Base-by-base conservation (phyloP, 2,329 filamentous ascomycete species). In the Colletotrichum lindemuthianum region DNA sequence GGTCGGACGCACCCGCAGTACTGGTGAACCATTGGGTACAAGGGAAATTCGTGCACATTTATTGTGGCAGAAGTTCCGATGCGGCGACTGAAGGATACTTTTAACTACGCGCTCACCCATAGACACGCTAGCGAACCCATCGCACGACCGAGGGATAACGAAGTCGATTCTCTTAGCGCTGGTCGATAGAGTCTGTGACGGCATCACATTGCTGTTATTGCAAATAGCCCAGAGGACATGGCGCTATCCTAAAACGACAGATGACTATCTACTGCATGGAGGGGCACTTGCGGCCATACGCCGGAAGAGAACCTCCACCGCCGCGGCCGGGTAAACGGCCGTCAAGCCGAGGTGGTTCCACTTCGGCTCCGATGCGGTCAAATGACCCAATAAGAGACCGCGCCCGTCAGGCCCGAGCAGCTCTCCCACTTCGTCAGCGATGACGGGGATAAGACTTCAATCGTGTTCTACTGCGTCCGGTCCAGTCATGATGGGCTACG, bases 321-420 rank as follows among this genome's bases (percentile, higher is more conserved):
- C 40, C 44, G 51, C 51, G 50, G 60, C 61, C 61, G 51, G 57
- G 12, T 61, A 56, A 56, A 49, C 43, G 55, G 43, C 37, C 8
- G 24, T 48, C 16, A 16, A 52, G 7, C 43, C 16, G 49, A 58
- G 60, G 58, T 56, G 60, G 54, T 58, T 52, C 37, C 63, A 48
- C 9, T 40, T 63, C 63, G 63, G 63, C 63, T 66, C 63, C 59
- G 63, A 66, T 59, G 32, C 33, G n/a, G 15, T 54, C 40, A 37
- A 24, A 54, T 48, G 48, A 59, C 40, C 54, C 63, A 66, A 64
- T 66, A 44, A 49, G 34, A n/a, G 15, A 12, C 34, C 47, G 37
- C 51, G 39, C 61, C 45, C 37, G 63, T 64, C 41, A 15, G 36
- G 34, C 34, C 41, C 36, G 9, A 33, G 16, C 16, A 32, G 52